Percentiles rank a stretch among this genome's conserved stretches.
These are phyloP conservation scores for Scedosporium boydii DNA, from an alignment of 2,329 filamentous ascomycete genomes.

Conservation along the genomic window DNA sequence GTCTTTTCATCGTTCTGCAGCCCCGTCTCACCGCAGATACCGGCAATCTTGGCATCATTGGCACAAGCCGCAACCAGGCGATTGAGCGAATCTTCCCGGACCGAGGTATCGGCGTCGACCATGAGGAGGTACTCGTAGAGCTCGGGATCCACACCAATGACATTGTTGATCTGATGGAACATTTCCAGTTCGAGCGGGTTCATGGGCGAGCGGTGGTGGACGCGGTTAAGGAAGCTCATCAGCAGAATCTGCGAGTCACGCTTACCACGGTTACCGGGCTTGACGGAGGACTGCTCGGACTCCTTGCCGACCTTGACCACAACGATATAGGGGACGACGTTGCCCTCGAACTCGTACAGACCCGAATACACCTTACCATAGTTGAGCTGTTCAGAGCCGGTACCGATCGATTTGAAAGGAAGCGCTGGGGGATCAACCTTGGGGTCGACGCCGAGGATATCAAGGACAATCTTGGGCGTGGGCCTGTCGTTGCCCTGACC, in stretches of 20 bases:
- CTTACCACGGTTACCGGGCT: slow-evolving; percentile 96
- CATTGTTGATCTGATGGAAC: slow-evolving; percentile 98
- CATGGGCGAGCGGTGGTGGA: slow-evolving; percentile 91
- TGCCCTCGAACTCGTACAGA: slow-evolving; percentile 94
- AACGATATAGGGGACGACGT: slow-evolving; percentile 92
- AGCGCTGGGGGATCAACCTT: slow-evolving; percentile 92
- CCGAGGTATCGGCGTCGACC: slow-evolving; percentile 95
- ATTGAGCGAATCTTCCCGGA: slow-evolving; percentile 85
- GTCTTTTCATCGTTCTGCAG: slow-evolving; percentile 89
- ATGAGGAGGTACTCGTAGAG: slow-evolving; percentile 95
- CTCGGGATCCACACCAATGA: slow-evolving; percentile 95
- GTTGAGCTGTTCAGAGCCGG: slow-evolving; percentile 86
- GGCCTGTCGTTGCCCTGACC: slow-evolving; percentile 93
- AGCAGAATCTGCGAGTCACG: slow-evolving; percentile 94
- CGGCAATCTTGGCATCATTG: slow-evolving; percentile 91
- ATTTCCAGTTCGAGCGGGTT: slow-evolving; percentile 93
- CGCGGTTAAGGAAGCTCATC: slow-evolving; percentile 96
- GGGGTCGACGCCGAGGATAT: slow-evolving; percentile 93
- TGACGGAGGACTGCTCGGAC: slow-evolving; percentile 80
- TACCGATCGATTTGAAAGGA: slow-evolving; percentile 86
- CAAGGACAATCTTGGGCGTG: slow-evolving; percentile 93
- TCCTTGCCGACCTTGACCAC: slow-evolving; percentile 97
- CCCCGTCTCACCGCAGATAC: slow-evolving; percentile 94
- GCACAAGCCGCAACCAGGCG: slow-evolving; percentile 85
- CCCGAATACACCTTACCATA: slow-evolving; percentile 98